A percentile compares a stretch with the other conserved stretches of the same genome.
These are phyloP conservation scores for Nissolia schottii DNA, from an alignment of 306 rosid genomes.

Conservation along the genomic window DNA sequence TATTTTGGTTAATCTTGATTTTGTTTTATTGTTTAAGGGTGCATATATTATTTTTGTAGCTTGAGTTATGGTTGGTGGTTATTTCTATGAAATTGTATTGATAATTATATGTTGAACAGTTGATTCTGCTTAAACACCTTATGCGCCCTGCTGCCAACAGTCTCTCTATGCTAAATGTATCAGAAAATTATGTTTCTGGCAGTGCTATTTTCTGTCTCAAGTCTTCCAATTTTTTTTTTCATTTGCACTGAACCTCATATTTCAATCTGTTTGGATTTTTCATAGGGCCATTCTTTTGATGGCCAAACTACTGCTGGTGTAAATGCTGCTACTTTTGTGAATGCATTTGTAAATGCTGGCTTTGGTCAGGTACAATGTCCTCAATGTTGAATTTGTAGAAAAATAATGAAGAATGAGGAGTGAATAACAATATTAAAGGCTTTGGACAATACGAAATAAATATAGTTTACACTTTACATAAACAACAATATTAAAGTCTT, in stretches of 20 bases:
- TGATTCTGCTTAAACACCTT: not conserved
- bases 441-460: no score
- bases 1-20: no score
- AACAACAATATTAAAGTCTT: no score
- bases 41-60: not conserved
- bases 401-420: no score
- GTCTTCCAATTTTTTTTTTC: slow-evolving; percentile 4
- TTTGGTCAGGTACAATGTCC: slow-evolving; percentile 80
- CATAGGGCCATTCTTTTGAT: slow-evolving; percentile 93
- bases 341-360: slow-evolving; percentile 99
- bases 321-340: slow-evolving; percentile 96
- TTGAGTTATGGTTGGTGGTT: slow-evolving; percentile 2
- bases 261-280: slow-evolving; percentile 14
- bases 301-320: slow-evolving; percentile 99
- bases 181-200: not conserved
- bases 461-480: no score
- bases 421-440: no score
- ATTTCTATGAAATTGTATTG: not conserved
- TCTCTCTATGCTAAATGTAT: not conserved
- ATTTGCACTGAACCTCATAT: not conserved
- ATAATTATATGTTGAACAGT: not conserved
- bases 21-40: not conserved
- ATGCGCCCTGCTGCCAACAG: not conserved
- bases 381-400: no score
- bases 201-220: not conserved